Base-by-base conservation (phyloP, 306 rosid species). In the Cicer yamashitae region DNA sequence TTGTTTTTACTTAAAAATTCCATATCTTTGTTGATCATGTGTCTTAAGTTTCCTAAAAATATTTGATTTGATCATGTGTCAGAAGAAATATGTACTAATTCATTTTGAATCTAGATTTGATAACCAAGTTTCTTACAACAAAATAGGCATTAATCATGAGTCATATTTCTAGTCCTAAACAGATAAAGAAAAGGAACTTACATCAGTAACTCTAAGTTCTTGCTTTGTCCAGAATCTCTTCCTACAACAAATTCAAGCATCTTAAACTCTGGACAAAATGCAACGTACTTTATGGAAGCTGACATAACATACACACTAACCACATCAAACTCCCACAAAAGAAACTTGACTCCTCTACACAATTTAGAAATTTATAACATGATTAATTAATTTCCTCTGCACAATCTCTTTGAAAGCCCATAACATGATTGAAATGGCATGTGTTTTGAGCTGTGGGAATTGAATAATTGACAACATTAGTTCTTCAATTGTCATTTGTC, bases 151-250 rank as follows among this genome's bases (percentile, higher is more conserved):
- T 45, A 30, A 34, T 15, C 59, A 71, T 70, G 52, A 67, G 50
- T 48, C 45, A 48, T 38, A 67, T 30, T 30, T 30, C 34, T 3
- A 52, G 68, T 67, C 48, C 37, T 37, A 43, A 18, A 58, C 62
- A 61, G 54, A 61, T 15, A 45, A 71, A 67, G 15, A 39, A 60
- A 77, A 47, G 40, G 38, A 84, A 84, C 96, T 85, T 76, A 94
- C 99, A 78, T 92, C 86, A 77, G 85, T 89, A 72, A 87, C 87
- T 89, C 90, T 92, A 77, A 86, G 78, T 74, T 86, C 93, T 59
- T 86, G 96, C 99, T 82, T 82, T 92, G 63, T 77, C 79, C 84
- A 78, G 86, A 83, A 92, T 86, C 87, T 96, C 92, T 80, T 92
- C 89, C 99, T 96, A 73, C 84, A 78, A 71, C 73, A 73, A 74